A percentile compares a stretch with the other conserved stretches of the same genome.
Evolutionary conservation across 2,329 filamentous ascomycete species (phyloP).

Genomic region (Colletotrichum cordylinicola): DNA sequence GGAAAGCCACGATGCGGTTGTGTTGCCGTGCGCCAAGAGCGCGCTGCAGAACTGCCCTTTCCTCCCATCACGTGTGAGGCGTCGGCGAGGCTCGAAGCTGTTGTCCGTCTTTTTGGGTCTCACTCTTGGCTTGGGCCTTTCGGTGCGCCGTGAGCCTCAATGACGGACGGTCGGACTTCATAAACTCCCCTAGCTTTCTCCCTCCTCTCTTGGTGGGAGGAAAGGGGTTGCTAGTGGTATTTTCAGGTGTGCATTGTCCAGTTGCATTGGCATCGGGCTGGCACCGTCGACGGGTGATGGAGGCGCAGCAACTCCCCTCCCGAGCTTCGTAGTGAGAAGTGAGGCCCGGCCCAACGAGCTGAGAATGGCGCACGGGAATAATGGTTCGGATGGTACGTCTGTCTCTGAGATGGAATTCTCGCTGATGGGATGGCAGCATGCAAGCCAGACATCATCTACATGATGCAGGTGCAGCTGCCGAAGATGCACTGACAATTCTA

Average conservation of each 20-base stretch:
- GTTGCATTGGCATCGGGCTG: not conserved
- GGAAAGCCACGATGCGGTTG: not conserved
- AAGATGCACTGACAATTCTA: not conserved
- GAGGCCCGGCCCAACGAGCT: not conserved
- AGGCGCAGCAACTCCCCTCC: constrained; percentile 5
- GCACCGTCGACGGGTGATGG: constrained; percentile 5
- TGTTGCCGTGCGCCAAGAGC: not conserved
- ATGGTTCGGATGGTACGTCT: not conserved
- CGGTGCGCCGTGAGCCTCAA: not conserved
- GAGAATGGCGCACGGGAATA: not conserved
- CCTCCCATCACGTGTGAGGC: not conserved
- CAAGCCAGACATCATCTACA: not conserved
- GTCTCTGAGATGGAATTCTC: not conserved
- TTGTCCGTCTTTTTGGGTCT: not conserved
- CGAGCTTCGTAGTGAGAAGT: not conserved
- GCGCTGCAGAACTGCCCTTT: not conserved
- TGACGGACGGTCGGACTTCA: constrained; percentile 1
- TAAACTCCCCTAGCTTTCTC: not conserved
- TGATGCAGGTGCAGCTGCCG: not conserved
- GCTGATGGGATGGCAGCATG: not conserved
- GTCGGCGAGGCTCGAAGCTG: not conserved
- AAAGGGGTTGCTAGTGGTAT: not conserved
- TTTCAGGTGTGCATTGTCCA: constrained; percentile 8
- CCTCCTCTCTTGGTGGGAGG: not conserved
- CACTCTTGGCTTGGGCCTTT: not conserved